Evolutionary conservation across 129 eudicot species (phyloP).

Genomic region (Mikania micrantha): DNA sequence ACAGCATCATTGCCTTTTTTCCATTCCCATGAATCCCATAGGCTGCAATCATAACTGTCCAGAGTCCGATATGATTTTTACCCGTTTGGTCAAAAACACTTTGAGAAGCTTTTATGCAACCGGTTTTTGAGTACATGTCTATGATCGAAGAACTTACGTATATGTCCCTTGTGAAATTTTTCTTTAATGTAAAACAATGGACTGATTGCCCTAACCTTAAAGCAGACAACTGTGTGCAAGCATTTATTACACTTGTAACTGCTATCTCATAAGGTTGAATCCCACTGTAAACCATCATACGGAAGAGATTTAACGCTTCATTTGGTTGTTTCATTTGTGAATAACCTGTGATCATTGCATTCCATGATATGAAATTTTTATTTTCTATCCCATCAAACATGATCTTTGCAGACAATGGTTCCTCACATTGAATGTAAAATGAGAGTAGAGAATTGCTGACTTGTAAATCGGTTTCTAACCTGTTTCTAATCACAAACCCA

Average conservation of each 20-base stretch:
- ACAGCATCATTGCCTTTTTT: slow-evolving; percentile 33
- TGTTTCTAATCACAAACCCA: slow-evolving; percentile 52
- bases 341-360: slow-evolving; percentile 52
- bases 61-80: slow-evolving; percentile 36
- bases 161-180: slow-evolving; percentile 26
- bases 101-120: slow-evolving; percentile 39
- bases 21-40: slow-evolving; percentile 54
- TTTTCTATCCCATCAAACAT: slow-evolving; percentile 34
- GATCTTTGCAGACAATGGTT: slow-evolving; percentile 26
- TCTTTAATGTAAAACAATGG: slow-evolving; percentile 48
- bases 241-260: slow-evolving; percentile 34
- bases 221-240: slow-evolving; percentile 55
- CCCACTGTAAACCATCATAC: slow-evolving; percentile 27
- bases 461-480: slow-evolving; percentile 36
- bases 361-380: slow-evolving; percentile 54
- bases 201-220: slow-evolving; percentile 42
- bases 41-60: slow-evolving; percentile 55
- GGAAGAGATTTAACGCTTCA: slow-evolving; percentile 38
- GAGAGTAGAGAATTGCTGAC: slow-evolving; percentile 44
- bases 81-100: slow-evolving; percentile 33
- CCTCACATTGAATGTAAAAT: slow-evolving; percentile 38
- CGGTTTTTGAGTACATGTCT: slow-evolving; percentile 65
- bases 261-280: slow-evolving; percentile 38
- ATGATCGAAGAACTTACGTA: slow-evolving; percentile 36
- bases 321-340: slow-evolving; percentile 34